These are phyloP conservation scores for Closterium sp. DNA, from an alignment of 139 green algal genomes.

Conservation along the genomic window DNA sequence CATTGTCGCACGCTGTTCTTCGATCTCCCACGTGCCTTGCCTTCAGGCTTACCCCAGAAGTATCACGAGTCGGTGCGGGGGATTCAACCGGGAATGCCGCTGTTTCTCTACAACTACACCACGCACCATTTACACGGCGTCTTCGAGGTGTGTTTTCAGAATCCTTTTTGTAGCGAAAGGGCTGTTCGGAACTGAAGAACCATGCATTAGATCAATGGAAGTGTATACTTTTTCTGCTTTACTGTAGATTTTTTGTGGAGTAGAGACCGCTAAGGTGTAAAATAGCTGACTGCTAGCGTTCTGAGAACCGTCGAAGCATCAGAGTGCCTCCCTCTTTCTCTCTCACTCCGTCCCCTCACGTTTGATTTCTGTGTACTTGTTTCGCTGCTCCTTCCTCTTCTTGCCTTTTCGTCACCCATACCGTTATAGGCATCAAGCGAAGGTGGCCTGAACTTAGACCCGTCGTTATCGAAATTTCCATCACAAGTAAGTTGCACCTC, in stretches of 20 bases:
- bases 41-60: constrained; percentile 26
- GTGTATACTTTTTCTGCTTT: constrained; percentile 4
- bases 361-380: not conserved
- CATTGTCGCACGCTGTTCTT: not conserved
- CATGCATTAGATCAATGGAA: not conserved
- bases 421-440: constrained; percentile 29
- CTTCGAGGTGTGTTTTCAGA: constrained; percentile 32
- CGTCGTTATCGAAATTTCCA: constrained; percentile 5
- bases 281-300: too few relatives aligned
- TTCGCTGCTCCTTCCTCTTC: not conserved
- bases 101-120: constrained; percentile 48
- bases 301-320: too few relatives aligned
- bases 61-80: constrained; percentile 32
- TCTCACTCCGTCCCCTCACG: not conserved
- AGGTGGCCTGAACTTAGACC: constrained; percentile 38
- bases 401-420: not conserved
- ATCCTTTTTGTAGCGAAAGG: too few relatives aligned
- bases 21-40: not conserved
- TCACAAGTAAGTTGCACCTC: not conserved
- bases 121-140: constrained; percentile 34
- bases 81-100: constrained; percentile 38
- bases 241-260: not conserved
- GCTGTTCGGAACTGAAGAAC: not conserved
- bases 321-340: not conserved
- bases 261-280: too few relatives aligned